Conservation (phyloP, 495 filamentous ascomycete genomes). For the Evansstolkia leycettana region DNA sequence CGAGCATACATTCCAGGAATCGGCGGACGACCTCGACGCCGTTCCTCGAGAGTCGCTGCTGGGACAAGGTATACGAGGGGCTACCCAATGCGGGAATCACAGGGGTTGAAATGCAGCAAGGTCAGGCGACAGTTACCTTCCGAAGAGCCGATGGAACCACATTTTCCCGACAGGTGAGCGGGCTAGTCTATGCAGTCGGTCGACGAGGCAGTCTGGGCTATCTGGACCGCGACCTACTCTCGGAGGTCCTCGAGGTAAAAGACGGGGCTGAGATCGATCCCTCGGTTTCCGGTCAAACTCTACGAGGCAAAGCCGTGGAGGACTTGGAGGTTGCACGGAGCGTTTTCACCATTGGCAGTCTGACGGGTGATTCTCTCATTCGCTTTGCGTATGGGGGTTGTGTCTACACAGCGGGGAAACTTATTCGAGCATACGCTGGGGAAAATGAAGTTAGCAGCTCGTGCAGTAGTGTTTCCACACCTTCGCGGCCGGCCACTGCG, state of each 20-base stretch:
- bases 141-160: conserved; percentile 31
- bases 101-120: conserved; percentile 20
- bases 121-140: conserved; percentile 32
- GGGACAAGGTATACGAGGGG: conserved; percentile 45
- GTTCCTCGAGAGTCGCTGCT: conserved; percentile 34
- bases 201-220: conserved; percentile 47
- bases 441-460: conserved; percentile 6
- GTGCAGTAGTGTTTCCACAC: conserved; percentile 8
- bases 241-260: conserved; percentile 32
- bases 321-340: conserved; percentile 42
- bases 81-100: conserved; percentile 43
- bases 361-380: conserved; percentile 54
- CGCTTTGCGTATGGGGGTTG: conserved; percentile 53
- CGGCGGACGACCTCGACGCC: conserved; percentile 28
- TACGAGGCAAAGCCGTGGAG: conserved; percentile 40
- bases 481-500: conserved; percentile 5
- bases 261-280: conserved; percentile 11
- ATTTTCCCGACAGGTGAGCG: conserved; percentile 31
- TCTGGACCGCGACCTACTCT: conserved; percentile 33
- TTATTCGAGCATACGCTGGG: conserved; percentile 22
- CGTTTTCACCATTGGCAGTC: conserved; percentile 50
- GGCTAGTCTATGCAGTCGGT: conserved; percentile 49
- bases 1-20: conserved; percentile 13
- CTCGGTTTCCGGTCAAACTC: conserved; percentile 40
- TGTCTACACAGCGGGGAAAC: conserved; percentile 42